A percentile compares a stretch with the other conserved stretches of the same genome.
These are phyloP conservation scores for Myriosclerotinia duriaeana DNA, from an alignment of 2,329 filamentous ascomycete genomes.

Conservation along the genomic window DNA sequence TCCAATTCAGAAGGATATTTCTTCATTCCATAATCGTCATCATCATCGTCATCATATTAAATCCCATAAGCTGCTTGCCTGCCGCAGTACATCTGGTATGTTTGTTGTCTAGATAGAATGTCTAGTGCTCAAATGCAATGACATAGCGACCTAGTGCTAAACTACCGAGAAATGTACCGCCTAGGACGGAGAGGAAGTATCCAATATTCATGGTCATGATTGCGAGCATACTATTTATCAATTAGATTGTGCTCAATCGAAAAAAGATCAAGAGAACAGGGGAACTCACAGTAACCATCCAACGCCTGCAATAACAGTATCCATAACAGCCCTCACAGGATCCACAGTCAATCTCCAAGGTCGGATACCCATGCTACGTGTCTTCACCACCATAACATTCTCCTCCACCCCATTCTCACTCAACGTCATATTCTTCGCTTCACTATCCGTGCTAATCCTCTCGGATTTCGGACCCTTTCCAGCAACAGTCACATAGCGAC, in stretches of 20 bases:
- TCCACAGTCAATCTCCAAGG: conserved; percentile 85
- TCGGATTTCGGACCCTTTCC: conserved; percentile 50
- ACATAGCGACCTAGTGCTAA: conserved; percentile 47
- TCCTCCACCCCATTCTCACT: conserved; percentile 80
- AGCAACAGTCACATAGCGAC: conserved; percentile 73
- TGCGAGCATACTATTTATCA: conserved; percentile 71
- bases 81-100: conserved; percentile 7
- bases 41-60: conserved; percentile 15
- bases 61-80: conserved; percentile 24
- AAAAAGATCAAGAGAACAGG: conserved; percentile 9
- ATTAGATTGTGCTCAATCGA: conserved; percentile 21
- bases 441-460: conserved; percentile 44
- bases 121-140: conserved; percentile 30
- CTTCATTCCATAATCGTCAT: not conserved
- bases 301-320: conserved; percentile 71
- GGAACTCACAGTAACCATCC: conserved; percentile 79
- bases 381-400: conserved; percentile 70
- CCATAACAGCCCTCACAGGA: conserved; percentile 67
- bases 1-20: not conserved
- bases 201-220: conserved; percentile 89
- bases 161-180: conserved; percentile 81
- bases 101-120: not conserved
- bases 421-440: conserved; percentile 64
- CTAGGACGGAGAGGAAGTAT: conserved; percentile 79
- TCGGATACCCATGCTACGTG: conserved; percentile 51